A percentile compares a stretch with the other conserved stretches of the same genome.
Conservation (phyloP, 2,329 filamentous ascomycete species). For the Colletotrichum truncatum region DNA sequence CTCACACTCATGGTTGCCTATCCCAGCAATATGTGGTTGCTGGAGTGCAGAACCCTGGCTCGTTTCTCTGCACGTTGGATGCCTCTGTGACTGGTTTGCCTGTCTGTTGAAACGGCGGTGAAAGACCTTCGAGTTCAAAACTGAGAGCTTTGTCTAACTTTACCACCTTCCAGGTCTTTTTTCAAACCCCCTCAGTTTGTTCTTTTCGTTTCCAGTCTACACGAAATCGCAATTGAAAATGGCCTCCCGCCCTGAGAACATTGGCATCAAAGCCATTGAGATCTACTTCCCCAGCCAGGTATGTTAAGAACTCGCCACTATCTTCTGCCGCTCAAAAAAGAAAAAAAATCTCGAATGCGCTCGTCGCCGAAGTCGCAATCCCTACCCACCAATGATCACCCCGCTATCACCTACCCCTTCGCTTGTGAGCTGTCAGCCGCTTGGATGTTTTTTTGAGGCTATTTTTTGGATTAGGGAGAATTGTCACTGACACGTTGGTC, state of each 20-base stretch:
- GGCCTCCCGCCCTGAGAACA: slow-evolving; percentile 83
- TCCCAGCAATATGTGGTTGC: not conserved
- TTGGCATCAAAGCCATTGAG: slow-evolving; percentile 93
- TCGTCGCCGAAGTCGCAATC: slow-evolving; percentile 33
- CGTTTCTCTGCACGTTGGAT: slow-evolving; percentile 18
- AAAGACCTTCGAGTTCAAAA: slow-evolving; percentile 24
- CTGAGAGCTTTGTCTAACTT: slow-evolving; percentile 14
- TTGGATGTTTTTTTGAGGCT: not conserved
- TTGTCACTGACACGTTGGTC: not conserved
- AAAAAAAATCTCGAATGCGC: not conserved
- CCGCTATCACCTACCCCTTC: not conserved
- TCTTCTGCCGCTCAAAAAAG: not conserved
- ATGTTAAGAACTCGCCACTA: slow-evolving; percentile 46
- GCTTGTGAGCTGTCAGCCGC: not conserved
- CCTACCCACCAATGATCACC: slow-evolving; percentile 26
- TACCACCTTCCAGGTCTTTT: not conserved
- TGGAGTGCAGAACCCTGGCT: slow-evolving; percentile 17
- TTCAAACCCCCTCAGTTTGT: not conserved
- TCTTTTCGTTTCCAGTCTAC: not conserved
- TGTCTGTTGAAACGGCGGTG: slow-evolving; percentile 32
- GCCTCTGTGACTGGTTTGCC: slow-evolving; percentile 12
- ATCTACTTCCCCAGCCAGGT: slow-evolving; percentile 90
- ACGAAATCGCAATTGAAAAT: slow-evolving; percentile 54
- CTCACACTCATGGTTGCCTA: not conserved
- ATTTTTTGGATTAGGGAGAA: not conserved